phyloP scores from a whole-genome alignment of 768 basidiomycete genomes.

The Suillus fuscotomentosus region DNA sequence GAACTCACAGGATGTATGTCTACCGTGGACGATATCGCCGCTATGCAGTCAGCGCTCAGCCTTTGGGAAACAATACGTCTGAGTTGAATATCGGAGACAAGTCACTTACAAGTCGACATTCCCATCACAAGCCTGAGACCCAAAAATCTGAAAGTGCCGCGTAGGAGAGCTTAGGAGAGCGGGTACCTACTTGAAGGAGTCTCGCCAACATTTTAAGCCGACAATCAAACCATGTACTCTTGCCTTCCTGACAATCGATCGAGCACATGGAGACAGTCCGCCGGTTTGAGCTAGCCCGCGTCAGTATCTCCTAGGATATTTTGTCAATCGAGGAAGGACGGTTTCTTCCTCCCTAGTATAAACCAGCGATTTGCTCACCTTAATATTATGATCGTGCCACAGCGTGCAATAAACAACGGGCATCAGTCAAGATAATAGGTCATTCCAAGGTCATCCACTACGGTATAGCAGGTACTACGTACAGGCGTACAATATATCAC shows the following conservation, averaged over 20 bases:
- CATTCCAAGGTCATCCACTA: neutral
- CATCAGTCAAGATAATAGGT: neutral
- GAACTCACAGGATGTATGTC: neutral
- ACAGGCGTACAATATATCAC: neutral
- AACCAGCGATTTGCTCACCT: too few species aligned
- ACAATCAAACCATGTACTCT: neutral
- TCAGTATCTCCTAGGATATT: too few species aligned
- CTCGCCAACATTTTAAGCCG: neutral
- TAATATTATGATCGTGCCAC: too few species aligned
- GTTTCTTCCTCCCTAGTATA: too few species aligned
- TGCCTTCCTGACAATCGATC: neutral
- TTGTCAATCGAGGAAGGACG: too few species aligned
- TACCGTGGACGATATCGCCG: neutral
- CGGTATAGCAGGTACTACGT: neutral
- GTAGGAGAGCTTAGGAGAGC: neutral
- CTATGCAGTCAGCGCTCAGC: neutral
- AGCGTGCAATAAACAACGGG: too few species aligned
- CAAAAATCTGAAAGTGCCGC: neutral
- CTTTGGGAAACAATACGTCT: neutral
- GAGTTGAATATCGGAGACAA: too few species aligned
- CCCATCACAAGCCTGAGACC: neutral
- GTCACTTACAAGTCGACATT: neutral
- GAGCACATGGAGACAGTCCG: neutral
- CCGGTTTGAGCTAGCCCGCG: neutral
- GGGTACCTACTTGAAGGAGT: neutral